Conservation (phyloP, 371 early-diverging fungal genomes). For the Mortierella sp. region DNA sequence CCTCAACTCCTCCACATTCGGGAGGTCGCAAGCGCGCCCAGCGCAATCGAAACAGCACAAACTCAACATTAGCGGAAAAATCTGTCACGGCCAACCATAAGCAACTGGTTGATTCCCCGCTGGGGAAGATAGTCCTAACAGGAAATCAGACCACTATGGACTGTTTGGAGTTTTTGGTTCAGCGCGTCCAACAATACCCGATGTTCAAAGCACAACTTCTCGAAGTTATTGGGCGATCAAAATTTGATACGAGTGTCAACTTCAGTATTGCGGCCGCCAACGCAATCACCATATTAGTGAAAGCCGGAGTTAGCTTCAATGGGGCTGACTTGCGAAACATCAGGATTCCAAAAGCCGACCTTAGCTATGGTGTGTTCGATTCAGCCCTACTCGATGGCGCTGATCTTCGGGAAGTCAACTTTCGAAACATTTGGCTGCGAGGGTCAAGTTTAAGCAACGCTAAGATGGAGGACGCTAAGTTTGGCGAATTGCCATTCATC, state of each 20-base stretch:
- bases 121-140: constrained; percentile 6
- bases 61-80: not conserved
- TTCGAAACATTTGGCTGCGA: no score
- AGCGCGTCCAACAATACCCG: constrained; percentile 2
- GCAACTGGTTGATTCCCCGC: constrained; percentile 8
- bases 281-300: constrained; percentile 13
- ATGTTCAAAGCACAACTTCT: not conserved
- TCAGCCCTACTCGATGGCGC: no score
- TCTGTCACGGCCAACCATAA: not conserved
- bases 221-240: constrained; percentile 3
- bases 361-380: no score
- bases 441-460: no score
- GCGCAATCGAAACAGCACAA: not conserved
- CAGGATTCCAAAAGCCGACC: no score
- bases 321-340: no score
- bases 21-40: not conserved
- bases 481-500: no score
- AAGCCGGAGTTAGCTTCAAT: not conserved
- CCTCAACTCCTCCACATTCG: not conserved
- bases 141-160: not conserved
- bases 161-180: constrained; percentile 5
- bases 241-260: not conserved
- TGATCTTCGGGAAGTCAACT: no score
- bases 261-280: constrained; percentile 6
- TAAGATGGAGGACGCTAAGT: no score